Evolutionary conservation across 2,329 filamentous ascomycete genomes (phyloP), one percentile per base, ranked within the genome.

Genomic region (Paecilomyces niveus): DNA sequence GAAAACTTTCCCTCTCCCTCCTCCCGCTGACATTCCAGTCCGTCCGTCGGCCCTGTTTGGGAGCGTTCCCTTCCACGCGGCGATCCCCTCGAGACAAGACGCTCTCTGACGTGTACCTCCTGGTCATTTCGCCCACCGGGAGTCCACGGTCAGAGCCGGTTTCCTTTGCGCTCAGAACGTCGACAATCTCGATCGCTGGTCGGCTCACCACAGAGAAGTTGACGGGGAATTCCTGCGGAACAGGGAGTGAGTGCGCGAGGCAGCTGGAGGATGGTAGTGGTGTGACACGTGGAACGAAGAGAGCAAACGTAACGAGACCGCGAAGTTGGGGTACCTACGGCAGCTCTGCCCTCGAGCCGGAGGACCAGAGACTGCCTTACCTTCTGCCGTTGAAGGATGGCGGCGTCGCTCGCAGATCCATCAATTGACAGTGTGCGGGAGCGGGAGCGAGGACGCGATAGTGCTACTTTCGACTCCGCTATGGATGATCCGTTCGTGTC

Each of bases 401-500:
- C 57, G 29, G 32, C 57, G 55, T 55, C 54, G 26, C 56, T 62
- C 58, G 56, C 57, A 57, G 58, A 58, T 57, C 52, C 54, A 58
- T 59, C 58, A 32, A 57, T 22, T 50, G 57, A 62, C 45, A 51
- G 52, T 15, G 56, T 57, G 54, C 49, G 53, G 35, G 54, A 61
- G 56, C 58, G 58, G 54, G 59, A 55, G 33, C 52, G 55, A 57
- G 58, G 64, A 57, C 62, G 58, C 54, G 61, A 59, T 56, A 61
- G 58, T 57, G 62, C 49, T 56, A 59, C 61, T 59, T 60, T 64
- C 24, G 59, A 65, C 22, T 59, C 67, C 35, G 64, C 68, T 58
- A 73, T 75, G 64, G 70, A 81, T 67, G 85, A 88, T 63, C 85
- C 85, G 52, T 88, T 88, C 68, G 73, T 85, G 59, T 75, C 79